Percentiles rank a stretch among this genome's conserved stretches.
phyloP scores from a whole-genome alignment of 2,329 filamentous ascomycete species.

The Monascus ruber region DNA sequence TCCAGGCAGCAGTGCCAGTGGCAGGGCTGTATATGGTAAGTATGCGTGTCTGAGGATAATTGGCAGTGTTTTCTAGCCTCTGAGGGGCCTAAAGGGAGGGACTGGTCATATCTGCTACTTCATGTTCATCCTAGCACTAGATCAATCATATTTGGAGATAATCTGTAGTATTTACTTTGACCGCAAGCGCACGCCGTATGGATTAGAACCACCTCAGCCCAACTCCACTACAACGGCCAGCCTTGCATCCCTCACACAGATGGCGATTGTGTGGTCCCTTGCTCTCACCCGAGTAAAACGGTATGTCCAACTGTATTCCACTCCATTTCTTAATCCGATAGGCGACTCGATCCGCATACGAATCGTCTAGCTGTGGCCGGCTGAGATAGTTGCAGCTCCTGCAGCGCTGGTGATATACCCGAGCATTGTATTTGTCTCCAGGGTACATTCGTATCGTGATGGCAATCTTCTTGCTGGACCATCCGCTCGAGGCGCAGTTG shows the following conservation, averaged over 20 bases:
- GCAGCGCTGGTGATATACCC: conserved; percentile 35
- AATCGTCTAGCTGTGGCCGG: conserved; percentile 23
- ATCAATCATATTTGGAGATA: too few relatives aligned
- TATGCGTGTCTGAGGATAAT: too few relatives aligned
- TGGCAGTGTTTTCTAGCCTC: too few relatives aligned
- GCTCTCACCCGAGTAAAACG: conserved; percentile 4
- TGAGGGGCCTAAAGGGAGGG: too few relatives aligned
- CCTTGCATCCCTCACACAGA: conserved; percentile 24
- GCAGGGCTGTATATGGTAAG: too few relatives aligned
- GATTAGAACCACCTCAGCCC: too few relatives aligned
- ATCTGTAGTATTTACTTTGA: too few relatives aligned
- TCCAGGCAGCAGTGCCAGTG: too few relatives aligned
- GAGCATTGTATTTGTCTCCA: conserved; percentile 29
- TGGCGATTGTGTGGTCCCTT: conserved; percentile 15
- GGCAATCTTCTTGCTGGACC: conserved; percentile 32
- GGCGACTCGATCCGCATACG: conserved; percentile 32
- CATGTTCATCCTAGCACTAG: too few relatives aligned
- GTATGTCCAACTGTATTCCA: conserved; percentile 18
- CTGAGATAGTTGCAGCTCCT: conserved; percentile 24
- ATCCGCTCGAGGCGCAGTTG: conserved; percentile 19
- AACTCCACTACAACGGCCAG: conserved; percentile 13
- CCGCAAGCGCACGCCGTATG: too few relatives aligned
- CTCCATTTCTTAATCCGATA: conserved; percentile 35
- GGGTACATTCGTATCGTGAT: conserved; percentile 34
- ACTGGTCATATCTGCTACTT: too few relatives aligned